Evolutionary conservation across 2,329 filamentous ascomycete species (phyloP).

Genomic region (Plenodomus biglobosus): DNA sequence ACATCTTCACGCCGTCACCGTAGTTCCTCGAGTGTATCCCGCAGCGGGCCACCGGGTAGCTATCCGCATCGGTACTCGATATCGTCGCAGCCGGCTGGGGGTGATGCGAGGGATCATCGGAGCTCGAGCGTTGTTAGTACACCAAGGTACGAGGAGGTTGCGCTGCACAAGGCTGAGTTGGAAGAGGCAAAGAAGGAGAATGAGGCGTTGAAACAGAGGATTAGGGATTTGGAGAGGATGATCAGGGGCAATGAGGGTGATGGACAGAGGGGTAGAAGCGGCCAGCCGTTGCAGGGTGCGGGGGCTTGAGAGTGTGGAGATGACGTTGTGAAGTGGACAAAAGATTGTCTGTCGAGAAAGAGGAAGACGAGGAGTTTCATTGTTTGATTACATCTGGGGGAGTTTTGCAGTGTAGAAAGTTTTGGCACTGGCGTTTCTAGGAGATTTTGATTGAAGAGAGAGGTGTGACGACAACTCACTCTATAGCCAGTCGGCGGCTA

Average conservation of each 20-base stretch:
- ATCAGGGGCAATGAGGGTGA: constrained; percentile 31
- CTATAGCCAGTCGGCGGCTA: background rate
- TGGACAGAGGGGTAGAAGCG: constrained; percentile 37
- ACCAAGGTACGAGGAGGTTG: constrained; percentile 47
- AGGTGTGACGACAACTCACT: too few relatives aligned
- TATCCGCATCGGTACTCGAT: constrained; percentile 38
- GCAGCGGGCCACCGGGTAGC: constrained; percentile 23
- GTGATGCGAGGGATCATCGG: constrained; percentile 28
- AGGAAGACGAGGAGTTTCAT: constrained; percentile 5
- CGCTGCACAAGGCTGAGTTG: constrained; percentile 49
- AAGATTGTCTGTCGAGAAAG: background rate
- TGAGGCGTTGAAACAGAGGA: constrained; percentile 50
- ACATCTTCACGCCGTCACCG: constrained; percentile 59
- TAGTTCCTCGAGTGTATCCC: constrained; percentile 57
- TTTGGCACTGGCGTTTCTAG: background rate
- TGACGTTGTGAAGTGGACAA: background rate
- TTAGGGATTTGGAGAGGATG: constrained; percentile 51
- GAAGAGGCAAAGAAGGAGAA: constrained; percentile 55
- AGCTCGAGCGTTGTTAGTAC: constrained; percentile 43
- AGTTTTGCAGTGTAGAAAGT: background rate
- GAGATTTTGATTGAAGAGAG: background rate
- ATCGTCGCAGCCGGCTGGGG: constrained; percentile 32
- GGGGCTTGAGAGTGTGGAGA: background rate
- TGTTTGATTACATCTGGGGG: constrained; percentile 4
- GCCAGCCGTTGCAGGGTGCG: constrained; percentile 13